Evolutionary conservation across 805 yeast species (phyloP), one percentile per base, ranked within the genome.

Genomic region (Candida cerambycidarum): DNA sequence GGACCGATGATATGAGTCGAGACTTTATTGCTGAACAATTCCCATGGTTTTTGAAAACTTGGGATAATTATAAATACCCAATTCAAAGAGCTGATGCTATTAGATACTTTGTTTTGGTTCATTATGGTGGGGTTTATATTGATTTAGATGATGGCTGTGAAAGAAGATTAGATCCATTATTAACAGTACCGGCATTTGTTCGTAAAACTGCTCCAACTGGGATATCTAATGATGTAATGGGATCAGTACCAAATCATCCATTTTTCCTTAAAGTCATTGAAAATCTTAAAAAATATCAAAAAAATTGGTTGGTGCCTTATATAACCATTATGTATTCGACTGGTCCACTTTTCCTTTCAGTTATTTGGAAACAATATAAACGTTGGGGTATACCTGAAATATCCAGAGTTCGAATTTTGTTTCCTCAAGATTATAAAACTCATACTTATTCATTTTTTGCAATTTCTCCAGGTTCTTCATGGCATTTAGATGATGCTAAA

Each of bases 301-400:
- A 67, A 35, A 84, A 86, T 62, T 89, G 95, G 85, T 64, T 85
- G 28, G 80, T 88, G 13, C 96, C 97, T 11, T 90, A 90, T 66
- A 69, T 89, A 47, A 89, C 97, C 25, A 89, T 90, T 61, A 88
- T 90, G 96, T 85, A 80, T 57, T 82, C 95, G 10, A 90, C 97
- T 0, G 97, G 97, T 10, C 97, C 97, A 0, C 67, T 90, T 43
- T 89, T 87, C 57, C 71, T 90, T 33, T 83, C 93, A 15, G 89
- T 87, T 27, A 75, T 90, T 53, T 85, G 95, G 89, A 86, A 87
- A 63, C 87, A 82, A 55, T 89, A 85, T 63, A 85, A 85, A 62
- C 75, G 96, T 51, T 82, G 87, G 85, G 83, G 83, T 1, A 78
- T 81, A 14, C 80, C 85, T 0, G 84, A 76, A 23, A 76, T 79